Conservation (phyloP, 192 early-diverging fungal genomes). For the Haplosporangium gracile region DNA sequence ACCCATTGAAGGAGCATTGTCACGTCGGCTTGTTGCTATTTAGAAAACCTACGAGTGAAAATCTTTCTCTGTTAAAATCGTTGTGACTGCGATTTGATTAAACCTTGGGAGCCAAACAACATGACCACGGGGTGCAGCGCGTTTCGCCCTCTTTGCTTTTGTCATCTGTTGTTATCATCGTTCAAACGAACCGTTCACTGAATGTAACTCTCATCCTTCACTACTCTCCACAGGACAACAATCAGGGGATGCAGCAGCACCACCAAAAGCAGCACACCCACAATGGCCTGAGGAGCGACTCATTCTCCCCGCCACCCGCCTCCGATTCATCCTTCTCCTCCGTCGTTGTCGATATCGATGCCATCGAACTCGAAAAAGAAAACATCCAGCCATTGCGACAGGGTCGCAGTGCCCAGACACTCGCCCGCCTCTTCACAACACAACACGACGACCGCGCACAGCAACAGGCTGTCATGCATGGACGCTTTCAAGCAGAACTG, state of each 20-base stretch:
- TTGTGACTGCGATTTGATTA: not conserved
- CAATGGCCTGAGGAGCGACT: not conserved
- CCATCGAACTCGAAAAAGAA: slow-evolving; percentile 81
- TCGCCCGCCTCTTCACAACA: slow-evolving; percentile 40
- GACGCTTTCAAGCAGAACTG: slow-evolving; percentile 48
- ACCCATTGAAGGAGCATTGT: no score
- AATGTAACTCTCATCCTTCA: slow-evolving; percentile 1
- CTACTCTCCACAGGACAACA: not conserved
- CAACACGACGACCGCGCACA: slow-evolving; percentile 36
- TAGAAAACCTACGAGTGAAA: not conserved
- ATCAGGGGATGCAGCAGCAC: slow-evolving; percentile 14
- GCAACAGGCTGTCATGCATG: slow-evolving; percentile 36
- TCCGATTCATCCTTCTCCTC: not conserved
- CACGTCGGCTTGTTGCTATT: no score
- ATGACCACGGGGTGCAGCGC: no score
- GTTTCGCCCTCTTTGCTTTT: not conserved
- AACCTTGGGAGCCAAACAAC: no score
- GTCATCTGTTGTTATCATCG: not conserved
- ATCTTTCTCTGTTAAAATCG: not conserved
- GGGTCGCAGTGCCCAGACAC: slow-evolving; percentile 72
- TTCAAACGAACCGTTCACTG: not conserved
- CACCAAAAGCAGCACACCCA: slow-evolving; percentile 2
- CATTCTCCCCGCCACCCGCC: not conserved
- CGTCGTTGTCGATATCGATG: slow-evolving; percentile 20
- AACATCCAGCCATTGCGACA: slow-evolving; percentile 77